Conservation (phyloP, 2,329 filamentous ascomycete genomes). For the Phialophora chinensis region DNA sequence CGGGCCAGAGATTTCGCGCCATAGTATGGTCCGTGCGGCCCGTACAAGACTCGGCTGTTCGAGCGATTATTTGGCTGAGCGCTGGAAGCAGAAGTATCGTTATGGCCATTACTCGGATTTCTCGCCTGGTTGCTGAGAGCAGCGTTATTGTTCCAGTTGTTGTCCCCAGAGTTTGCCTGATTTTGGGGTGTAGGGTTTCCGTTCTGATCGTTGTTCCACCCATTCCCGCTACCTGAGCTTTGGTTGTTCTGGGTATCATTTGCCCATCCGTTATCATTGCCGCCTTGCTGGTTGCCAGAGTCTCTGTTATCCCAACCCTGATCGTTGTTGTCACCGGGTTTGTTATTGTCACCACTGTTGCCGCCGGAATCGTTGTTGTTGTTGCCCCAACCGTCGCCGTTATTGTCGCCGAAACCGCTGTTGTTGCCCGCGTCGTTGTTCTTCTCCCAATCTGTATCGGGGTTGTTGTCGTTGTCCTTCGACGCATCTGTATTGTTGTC, state of each 20-base stretch:
- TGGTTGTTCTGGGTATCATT: constrained; percentile 19
- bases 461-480: background rate
- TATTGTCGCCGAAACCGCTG: background rate
- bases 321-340: constrained; percentile 12
- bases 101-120: constrained; percentile 4
- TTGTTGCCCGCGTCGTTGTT: background rate
- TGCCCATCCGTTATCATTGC: constrained; percentile 17
- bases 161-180: background rate
- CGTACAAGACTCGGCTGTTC: constrained; percentile 31
- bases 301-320: constrained; percentile 20
- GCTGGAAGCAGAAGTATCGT: constrained; percentile 14
- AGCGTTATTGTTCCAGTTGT: constrained; percentile 3
- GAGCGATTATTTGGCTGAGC: background rate
- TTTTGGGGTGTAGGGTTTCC: constrained; percentile 1
- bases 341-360: constrained; percentile 16
- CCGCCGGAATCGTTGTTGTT: background rate
- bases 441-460: background rate
- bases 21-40: constrained; percentile 39
- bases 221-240: constrained; percentile 3
- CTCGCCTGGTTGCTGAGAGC: constrained; percentile 7
- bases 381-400: background rate
- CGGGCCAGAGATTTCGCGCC: constrained; percentile 24
- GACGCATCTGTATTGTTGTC: background rate
- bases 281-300: constrained; percentile 18
- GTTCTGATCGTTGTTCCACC: constrained; percentile 1